Evolutionary conservation across 495 filamentous ascomycete genomes (phyloP), one percentile per base, ranked within the genome.

Genomic region (Halenospora varia): DNA sequence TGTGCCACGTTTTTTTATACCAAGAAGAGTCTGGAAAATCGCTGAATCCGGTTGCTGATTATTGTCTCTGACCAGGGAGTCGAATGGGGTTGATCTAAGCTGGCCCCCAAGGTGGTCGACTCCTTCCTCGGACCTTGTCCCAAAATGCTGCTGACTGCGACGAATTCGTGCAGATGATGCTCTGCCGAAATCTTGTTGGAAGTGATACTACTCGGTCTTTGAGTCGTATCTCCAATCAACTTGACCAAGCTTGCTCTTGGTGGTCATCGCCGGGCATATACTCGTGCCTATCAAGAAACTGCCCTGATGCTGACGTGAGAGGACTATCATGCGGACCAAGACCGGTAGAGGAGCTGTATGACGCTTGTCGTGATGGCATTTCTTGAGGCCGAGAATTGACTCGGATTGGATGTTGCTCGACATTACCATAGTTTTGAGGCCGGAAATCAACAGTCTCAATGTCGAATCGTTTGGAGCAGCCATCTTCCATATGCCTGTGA

Each of bases 401-500:
- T 50, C 51, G 60, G 45, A 57, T 53, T 13, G 53, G 29, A 23
- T 48, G 29, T 25, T 57, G 54, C 13, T 61, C 58, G 4, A 13
- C 23, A 29, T 35, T 45, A 29, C 22, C 53, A 18, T 59, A 59
- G 47, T 20, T 54, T 22, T 66, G 60, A 39, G 63, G 63, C 23
- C 60, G 48, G 46, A 66, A 63, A 41, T 61, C 63, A 35, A 63
- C 60, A 1, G 60, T 62, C 39, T 65, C 60, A 50, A 66, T 62
- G 25, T 91, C 85, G 66, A 86, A 84, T 29, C 88, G 77, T 68
- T 87, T 88, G 9, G 88, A 78, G 68, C 88, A 91, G 35, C 88
- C 88, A 66, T 91, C 88, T 70, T 91, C 88, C 71, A 87, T 84
- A 64, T 92, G 88, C 68, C 88, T 89, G 56, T 45, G 18, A 40